A percentile compares a stretch with the other conserved stretches of the same genome.
These are phyloP conservation scores for Euphorbia neoarborescens DNA, from an alignment of 441 rosid species.

Conservation along the genomic window DNA sequence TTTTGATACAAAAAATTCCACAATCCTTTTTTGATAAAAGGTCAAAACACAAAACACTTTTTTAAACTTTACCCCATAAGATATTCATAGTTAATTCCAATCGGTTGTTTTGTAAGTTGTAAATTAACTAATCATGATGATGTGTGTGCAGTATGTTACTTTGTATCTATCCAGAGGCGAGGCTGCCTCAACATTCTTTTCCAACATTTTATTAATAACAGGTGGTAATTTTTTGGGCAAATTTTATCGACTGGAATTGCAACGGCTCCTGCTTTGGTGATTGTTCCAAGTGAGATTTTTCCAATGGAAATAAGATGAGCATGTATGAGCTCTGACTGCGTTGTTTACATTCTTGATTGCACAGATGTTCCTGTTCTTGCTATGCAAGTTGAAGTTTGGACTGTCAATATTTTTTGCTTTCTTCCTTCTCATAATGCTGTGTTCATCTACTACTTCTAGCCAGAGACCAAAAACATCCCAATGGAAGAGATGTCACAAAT, in stretches of 20 bases:
- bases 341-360: constrained; percentile 71
- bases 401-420: constrained; percentile 58
- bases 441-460: constrained; percentile 56
- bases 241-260: constrained; percentile 48
- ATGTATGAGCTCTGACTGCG: constrained; percentile 58
- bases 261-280: constrained; percentile 48
- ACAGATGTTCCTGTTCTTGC: constrained; percentile 44
- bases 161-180: constrained; percentile 52
- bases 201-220: constrained; percentile 63
- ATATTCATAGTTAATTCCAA: too few species aligned
- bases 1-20: too few species aligned
- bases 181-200: constrained; percentile 68
- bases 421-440: constrained; percentile 42
- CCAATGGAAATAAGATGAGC: constrained; percentile 32
- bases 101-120: too few species aligned
- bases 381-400: constrained; percentile 57
- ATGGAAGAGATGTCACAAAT: constrained; percentile 61
- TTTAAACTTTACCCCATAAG: too few species aligned
- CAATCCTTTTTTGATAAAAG: too few species aligned
- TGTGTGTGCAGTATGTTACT: constrained; percentile 49
- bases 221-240: constrained; percentile 26
- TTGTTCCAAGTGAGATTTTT: constrained; percentile 73
- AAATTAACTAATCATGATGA: too few species aligned
- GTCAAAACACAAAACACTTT: too few species aligned
- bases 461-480: constrained; percentile 68